Base-by-base conservation (phyloP, 2,329 filamentous ascomycete genomes). In the Verticillium albo-atrum region DNA sequence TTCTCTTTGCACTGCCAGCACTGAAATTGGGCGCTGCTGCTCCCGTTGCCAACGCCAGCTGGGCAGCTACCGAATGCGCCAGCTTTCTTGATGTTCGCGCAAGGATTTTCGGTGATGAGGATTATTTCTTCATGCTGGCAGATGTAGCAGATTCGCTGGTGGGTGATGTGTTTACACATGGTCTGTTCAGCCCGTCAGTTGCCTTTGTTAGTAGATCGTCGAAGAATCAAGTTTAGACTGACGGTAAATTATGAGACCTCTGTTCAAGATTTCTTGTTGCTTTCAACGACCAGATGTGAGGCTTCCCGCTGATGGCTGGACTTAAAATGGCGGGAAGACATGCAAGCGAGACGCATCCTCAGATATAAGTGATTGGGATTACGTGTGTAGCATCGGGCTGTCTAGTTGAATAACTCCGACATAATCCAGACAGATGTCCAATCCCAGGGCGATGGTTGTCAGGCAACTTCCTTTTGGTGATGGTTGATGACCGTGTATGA, bases 101-200 rank as follows among this genome's bases (percentile, higher is more conserved):
- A 76, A 7, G 65, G 63, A 20, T 66, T 67, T 58, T 76, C 74
- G 3, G 74, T 74, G 27, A 76, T 75, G 27, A 76, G 69, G 23
- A 76, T 68, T 1, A 70, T 75, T 52, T 75, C 70, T 58, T 73
- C 68, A 52, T 64, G 63, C 53, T 66, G 66, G 63, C 74, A 76
- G 42, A 68, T 52, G 57, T 68, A 69, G 66, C 74, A 76, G 57
- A 68, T 65, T 54, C 72, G 69, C 51, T 74, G 63, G 63, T 76
- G 70, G 32, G 66, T 74, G 60, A 68, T 67, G 67, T 71, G 75
- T 65, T 70, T 73, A 66, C 74, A 76, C 75, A 75, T 76, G 59
- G 50, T 60, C 26, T 42, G 32, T 55, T 58, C n/a, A 12, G 7
- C 9, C 12, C 32, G 20, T 58, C 12, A 61, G 54, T n/a, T 6